These are phyloP conservation scores for Astragalus glycyphyllos DNA, from an alignment of 306 rosid species.

Conservation along the genomic window DNA sequence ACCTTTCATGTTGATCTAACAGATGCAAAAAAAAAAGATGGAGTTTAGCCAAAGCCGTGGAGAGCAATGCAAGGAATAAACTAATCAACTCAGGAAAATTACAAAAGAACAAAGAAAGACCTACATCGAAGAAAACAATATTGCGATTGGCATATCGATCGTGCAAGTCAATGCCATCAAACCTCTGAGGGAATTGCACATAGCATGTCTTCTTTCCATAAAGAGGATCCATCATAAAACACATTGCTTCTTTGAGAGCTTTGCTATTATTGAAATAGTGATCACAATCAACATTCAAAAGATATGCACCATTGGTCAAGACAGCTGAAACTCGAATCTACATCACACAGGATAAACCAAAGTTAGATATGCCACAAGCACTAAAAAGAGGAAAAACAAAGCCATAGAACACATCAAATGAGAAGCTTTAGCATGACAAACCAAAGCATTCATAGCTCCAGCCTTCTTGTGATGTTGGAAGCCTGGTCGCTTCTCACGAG, in stretches of 20 bases:
- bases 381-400: slow-evolving; percentile 13
- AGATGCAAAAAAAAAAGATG: neutral
- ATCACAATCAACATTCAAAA: slow-evolving; percentile 96
- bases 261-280: slow-evolving; percentile 98
- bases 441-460: slow-evolving; percentile 99
- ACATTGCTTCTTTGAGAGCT: slow-evolving; percentile 99
- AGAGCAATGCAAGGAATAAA: slow-evolving; percentile 29
- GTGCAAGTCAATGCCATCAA: slow-evolving; percentile 94
- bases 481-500: slow-evolving; percentile 99
- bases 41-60: slow-evolving; percentile 29
- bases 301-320: slow-evolving; percentile 95
- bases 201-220: slow-evolving; percentile 94
- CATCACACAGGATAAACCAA: slow-evolving; percentile 40
- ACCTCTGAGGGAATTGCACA: slow-evolving; percentile 98
- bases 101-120: slow-evolving; percentile 42
- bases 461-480: slow-evolving; percentile 99
- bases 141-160: slow-evolving; percentile 99
- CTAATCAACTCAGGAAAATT: slow-evolving; percentile 13
- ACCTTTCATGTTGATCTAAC: slow-evolving; percentile 97
- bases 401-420: slow-evolving; percentile 23
- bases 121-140: slow-evolving; percentile 94
- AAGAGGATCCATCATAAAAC: slow-evolving; percentile 99
- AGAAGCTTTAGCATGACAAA: slow-evolving; percentile 48
- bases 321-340: slow-evolving; percentile 99
- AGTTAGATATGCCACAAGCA: slow-evolving; percentile 40